phyloP scores from a whole-genome alignment of 148 eudicot genomes.

The Cornus florida region DNA sequence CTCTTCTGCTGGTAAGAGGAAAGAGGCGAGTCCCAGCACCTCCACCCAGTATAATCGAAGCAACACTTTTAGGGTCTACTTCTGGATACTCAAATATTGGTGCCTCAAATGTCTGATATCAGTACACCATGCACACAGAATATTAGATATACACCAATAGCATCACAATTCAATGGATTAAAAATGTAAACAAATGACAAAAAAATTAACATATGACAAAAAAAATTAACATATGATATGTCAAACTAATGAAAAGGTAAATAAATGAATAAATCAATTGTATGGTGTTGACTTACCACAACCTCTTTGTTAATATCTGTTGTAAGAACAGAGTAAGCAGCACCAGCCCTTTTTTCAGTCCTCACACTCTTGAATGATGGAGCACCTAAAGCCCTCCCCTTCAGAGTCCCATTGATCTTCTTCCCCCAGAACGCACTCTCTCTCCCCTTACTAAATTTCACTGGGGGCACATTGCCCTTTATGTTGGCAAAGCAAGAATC shows the following conservation, averaged over 20 bases:
- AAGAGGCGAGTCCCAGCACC: slow-evolving; percentile 90
- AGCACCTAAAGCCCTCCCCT: slow-evolving; percentile 26
- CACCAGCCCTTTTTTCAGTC: slow-evolving; percentile 7
- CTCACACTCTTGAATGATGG: slow-evolving; percentile 22
- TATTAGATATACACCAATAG: background rate
- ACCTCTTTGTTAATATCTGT: slow-evolving; percentile 40
- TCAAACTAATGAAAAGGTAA: background rate
- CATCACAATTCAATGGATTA: slow-evolving; percentile 2
- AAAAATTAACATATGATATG: background rate
- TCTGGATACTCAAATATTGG: slow-evolving; percentile 48
- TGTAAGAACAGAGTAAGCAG: slow-evolving; percentile 43
- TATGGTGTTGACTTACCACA: slow-evolving; percentile 28
- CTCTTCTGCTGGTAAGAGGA: slow-evolving; percentile 83
- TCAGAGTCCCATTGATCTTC: slow-evolving; percentile 29
- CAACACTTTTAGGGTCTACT: slow-evolving; percentile 77
- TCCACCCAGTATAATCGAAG: slow-evolving; percentile 82
- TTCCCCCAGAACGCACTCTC: slow-evolving; percentile 29
- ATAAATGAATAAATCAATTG: background rate
- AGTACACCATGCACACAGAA: background rate
- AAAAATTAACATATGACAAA: too few species aligned
- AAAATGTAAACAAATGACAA: background rate
- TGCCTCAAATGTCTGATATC: slow-evolving; percentile 44
- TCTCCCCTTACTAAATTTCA: slow-evolving; percentile 2
- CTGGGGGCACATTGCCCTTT: slow-evolving; percentile 5
- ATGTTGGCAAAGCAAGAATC: slow-evolving; percentile 19